Base-by-base conservation (phyloP, 2,329 filamentous ascomycete species). In the Xylaria sp. region DNA sequence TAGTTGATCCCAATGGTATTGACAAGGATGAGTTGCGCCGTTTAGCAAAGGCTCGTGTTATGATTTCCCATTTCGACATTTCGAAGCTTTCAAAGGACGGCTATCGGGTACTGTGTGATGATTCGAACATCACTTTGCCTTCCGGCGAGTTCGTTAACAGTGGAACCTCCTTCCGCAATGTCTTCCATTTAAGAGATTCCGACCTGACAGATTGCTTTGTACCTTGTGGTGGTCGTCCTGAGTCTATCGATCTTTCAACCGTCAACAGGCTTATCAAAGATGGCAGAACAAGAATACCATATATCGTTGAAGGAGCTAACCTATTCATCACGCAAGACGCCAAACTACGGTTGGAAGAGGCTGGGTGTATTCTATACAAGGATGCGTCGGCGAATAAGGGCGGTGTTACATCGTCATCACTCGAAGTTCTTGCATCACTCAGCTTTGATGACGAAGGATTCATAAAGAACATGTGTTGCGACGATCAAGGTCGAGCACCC, bases 381-480 rank as follows among this genome's bases (percentile, higher is more conserved):
- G 96, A 99, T 81, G 96, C 96, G 5, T 97, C 94, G 46, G 94
- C 95, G 66, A 99, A 99, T 88, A 99, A 99, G 87, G 96, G 96
- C 73, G 96, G 96, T 80, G 96, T 99, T 55, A 99, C 96, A 0
- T 98, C 94, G 0, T 98, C 96, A 0, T 98, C 96, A 0, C 90
- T 98, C 39, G 96, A 99, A 78, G 96, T 99, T 6, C 89, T 99
- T 28, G 96, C 96, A 8, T 96, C 94, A 15, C 87, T 99, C 66
- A 96, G 94, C 50, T 98, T 99, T 78, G 93, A 99, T 76, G 96
- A 99, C 74, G 85, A 89, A 66, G 89, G 91, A 73, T 99, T 99
- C 83, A 88, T 92, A 62, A 86, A 94, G 82, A 91, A 99, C 86
- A 99, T 99, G 96, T 99, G 96, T 82, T 88, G 96, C 72, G 89